A percentile compares a stretch with the other conserved stretches of the same genome.
Conservation (phyloP, 768 basidiomycete genomes). For the Pleurotus tuber-regium region DNA sequence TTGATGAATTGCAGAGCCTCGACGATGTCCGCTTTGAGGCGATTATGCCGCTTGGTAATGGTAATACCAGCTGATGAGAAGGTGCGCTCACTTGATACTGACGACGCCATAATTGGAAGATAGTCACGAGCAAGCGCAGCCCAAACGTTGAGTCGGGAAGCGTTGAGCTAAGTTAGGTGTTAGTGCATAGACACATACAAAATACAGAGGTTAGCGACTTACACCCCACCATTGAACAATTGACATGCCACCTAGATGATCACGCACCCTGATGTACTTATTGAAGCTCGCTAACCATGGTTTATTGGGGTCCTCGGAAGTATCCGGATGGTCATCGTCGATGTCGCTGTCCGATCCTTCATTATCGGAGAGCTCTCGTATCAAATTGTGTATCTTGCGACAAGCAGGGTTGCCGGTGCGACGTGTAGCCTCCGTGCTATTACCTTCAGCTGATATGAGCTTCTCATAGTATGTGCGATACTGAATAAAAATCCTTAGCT, state of each 20-base stretch:
- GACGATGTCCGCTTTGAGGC: conserved; percentile 24
- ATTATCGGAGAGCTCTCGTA: no score
- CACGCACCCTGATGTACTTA: background rate
- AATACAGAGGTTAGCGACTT: background rate
- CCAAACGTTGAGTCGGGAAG: conserved; percentile 13
- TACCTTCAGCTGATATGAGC: no score
- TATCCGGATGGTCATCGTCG: background rate
- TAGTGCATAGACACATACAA: background rate
- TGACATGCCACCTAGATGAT: background rate
- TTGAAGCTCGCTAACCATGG: background rate
- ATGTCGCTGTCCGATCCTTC: background rate
- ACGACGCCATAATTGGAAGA: conserved; percentile 29
- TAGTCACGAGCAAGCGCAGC: conserved; percentile 28
- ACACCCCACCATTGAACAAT: background rate
- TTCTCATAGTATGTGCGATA: background rate
- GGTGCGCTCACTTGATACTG: conserved; percentile 21
- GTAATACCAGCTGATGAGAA: conserved; percentile 17
- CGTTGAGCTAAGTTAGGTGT: background rate
- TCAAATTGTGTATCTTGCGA: no score
- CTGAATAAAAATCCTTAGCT: background rate
- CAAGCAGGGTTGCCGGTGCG: no score
- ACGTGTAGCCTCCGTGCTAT: background rate
- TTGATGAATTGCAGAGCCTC: conserved; percentile 24
- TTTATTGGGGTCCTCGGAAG: background rate
- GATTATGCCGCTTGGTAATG: conserved; percentile 18